Conservation (phyloP, 225 moss, liverwort and hornwort species). For the Bryum argenteum region DNA sequence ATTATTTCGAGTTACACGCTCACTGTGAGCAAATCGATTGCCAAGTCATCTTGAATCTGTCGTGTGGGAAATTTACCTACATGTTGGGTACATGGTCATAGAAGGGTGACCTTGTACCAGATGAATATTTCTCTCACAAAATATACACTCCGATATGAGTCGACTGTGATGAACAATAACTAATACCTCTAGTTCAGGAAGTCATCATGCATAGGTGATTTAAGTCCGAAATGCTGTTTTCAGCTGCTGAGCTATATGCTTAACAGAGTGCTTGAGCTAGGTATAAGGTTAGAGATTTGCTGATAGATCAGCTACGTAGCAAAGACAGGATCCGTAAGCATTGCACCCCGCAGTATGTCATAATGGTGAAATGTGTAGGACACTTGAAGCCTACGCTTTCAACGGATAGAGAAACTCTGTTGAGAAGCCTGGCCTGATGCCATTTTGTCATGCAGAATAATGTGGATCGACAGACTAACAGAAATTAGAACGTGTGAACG, state of each 20-base stretch:
- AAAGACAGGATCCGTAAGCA: no score
- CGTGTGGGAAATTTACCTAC: no score
- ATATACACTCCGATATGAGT: no score
- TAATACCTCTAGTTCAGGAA: background rate
- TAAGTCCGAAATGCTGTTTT: background rate
- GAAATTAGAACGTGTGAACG: background rate
- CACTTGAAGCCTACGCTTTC: background rate
- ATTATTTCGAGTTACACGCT: no score
- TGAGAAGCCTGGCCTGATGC: background rate
- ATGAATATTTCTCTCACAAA: no score
- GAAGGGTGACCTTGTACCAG: no score
- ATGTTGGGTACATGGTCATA: no score
- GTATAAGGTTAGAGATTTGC: no score
- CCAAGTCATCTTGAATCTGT: no score
- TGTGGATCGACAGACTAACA: slow-evolving; percentile 10
- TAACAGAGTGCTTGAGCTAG: no score
- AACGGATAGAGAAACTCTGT: background rate
- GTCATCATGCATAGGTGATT: background rate
- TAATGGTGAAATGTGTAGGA: background rate
- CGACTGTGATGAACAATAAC: no score
- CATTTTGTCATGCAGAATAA: background rate
- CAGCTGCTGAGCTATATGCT: background rate
- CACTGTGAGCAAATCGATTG: background rate
- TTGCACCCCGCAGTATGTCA: background rate
- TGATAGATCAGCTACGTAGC: no score